Evolutionary conservation across 371 early-diverging fungal species (phyloP), one percentile per base, ranked within the genome.

Genomic region (Apophysomyces sp.): DNA sequence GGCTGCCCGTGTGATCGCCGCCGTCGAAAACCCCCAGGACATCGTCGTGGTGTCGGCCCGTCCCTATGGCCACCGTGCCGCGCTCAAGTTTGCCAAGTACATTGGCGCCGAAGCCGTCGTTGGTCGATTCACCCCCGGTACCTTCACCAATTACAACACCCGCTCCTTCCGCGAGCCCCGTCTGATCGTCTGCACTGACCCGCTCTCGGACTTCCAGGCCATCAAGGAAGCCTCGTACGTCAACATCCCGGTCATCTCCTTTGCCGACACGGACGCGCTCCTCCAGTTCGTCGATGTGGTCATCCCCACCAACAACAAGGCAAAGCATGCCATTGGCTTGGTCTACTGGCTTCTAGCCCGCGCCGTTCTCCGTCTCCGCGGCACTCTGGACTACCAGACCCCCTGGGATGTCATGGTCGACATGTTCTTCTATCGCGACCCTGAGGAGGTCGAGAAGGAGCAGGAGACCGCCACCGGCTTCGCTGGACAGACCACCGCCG

Each of bases 101-200:
- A 96, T 96, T 68, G 98, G 98, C 62, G 94, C 96, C 55, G 94
- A 94, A 77, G 96, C 98, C 72, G 92, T 98, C 63, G 98, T 98
- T 59, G 99, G 99, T 80, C 94, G 99, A 69, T 99, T 99, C 93
- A 98, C 99, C 74, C 99, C 99, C 66, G 99, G 99, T 86, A 98
- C 96, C 80, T 99, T 99, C 87, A 99, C 99, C 76, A 99, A 99
- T 86, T 94, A 98, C 86, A 95, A 94, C 83, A 99, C 99, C 70
- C 97, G 95, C 72, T 85, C 94, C 62, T 97, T 99, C 92, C 92
- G 93, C 77, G 99, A 99, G 82, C 99, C 99, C 67, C 91, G 98
- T 60, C 76, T 99, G 64, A 90, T 99, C 76, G 88, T 99, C 71
- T 95, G 96, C 65, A 94, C 98, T 62, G 99, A 99, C 86, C 98